phyloP scores from a whole-genome alignment of 2,329 filamentous ascomycete genomes.

The Alternaria solani region DNA sequence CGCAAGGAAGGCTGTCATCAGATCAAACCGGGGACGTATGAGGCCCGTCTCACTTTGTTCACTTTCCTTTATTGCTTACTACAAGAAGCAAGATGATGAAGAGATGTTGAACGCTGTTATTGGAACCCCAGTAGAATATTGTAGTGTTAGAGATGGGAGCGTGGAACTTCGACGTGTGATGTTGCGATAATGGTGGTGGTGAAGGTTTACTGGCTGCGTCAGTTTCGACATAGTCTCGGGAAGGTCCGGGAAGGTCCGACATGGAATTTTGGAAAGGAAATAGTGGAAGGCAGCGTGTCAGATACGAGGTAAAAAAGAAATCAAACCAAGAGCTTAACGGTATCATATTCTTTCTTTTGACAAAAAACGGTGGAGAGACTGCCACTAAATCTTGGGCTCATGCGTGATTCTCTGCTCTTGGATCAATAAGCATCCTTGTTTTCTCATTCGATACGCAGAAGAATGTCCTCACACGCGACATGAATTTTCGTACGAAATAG shows the following conservation, averaged over 20 bases:
- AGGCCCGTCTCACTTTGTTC: conserved; percentile 16
- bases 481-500: not conserved
- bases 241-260: not conserved
- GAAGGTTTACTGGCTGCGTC: conserved; percentile 1
- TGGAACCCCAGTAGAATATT: conserved; percentile 30
- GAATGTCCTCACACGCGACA: not conserved
- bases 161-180: not conserved
- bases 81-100: conserved; percentile 16
- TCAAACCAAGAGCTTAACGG: not conserved
- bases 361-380: not conserved
- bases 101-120: conserved; percentile 33
- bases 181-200: conserved; percentile 11
- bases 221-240: not conserved
- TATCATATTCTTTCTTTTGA: not conserved
- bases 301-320: not conserved
- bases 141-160: conserved; percentile 2
- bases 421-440: not conserved
- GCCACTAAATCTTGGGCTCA: not conserved
- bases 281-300: not conserved
- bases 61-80: conserved; percentile 16
- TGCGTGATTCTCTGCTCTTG: conserved; percentile 1
- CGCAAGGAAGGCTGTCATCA: conserved; percentile 12
- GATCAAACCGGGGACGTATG: conserved; percentile 16
- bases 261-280: not conserved
- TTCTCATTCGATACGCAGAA: not conserved